Conservation (phyloP, 2,329 filamentous ascomycete genomes). For the Berkeleyomyces basicola region DNA sequence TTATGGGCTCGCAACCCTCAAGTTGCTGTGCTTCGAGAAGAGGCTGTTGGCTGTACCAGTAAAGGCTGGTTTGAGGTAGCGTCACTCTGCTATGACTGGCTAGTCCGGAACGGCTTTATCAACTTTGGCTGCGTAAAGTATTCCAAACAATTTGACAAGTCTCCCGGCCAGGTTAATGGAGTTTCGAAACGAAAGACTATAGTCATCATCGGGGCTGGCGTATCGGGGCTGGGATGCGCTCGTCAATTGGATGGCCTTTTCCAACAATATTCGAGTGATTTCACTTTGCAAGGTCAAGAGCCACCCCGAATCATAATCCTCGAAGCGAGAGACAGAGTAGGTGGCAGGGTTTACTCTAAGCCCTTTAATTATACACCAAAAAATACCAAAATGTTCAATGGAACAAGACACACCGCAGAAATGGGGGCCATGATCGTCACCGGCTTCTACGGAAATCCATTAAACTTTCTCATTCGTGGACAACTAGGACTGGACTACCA, state of each 20-base stretch:
- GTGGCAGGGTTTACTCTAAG: slow-evolving; percentile 83
- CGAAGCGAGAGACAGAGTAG: slow-evolving; percentile 74
- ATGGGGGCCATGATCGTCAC: slow-evolving; percentile 98
- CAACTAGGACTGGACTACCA: slow-evolving; percentile 82
- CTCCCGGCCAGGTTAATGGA: slow-evolving; percentile 24
- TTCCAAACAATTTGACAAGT: slow-evolving; percentile 32
- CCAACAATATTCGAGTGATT: slow-evolving; percentile 56
- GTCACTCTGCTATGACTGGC: slow-evolving; percentile 80
- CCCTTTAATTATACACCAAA: slow-evolving; percentile 42
- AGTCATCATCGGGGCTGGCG: slow-evolving; percentile 80
- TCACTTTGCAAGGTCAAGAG: slow-evolving; percentile 47
- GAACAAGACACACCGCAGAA: slow-evolving; percentile 63
- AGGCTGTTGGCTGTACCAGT: slow-evolving; percentile 83
- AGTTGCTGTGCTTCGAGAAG: slow-evolving; percentile 61
- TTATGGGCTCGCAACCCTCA: slow-evolving; percentile 81
- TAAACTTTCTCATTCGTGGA: slow-evolving; percentile 79
- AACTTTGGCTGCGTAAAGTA: slow-evolving; percentile 70
- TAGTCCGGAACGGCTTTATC: slow-evolving; percentile 80
- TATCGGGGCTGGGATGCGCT: slow-evolving; percentile 82
- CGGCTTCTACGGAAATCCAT: slow-evolving; percentile 89
- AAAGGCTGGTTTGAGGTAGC: slow-evolving; percentile 78
- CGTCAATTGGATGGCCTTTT: slow-evolving; percentile 81
- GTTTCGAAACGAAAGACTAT: slow-evolving; percentile 50
- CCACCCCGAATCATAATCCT: slow-evolving; percentile 63
- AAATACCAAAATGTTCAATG: slow-evolving; percentile 30